Base-by-base conservation (phyloP, 2,329 filamentous ascomycete genomes). In the Monilinia vaccinii-corymbosi region DNA sequence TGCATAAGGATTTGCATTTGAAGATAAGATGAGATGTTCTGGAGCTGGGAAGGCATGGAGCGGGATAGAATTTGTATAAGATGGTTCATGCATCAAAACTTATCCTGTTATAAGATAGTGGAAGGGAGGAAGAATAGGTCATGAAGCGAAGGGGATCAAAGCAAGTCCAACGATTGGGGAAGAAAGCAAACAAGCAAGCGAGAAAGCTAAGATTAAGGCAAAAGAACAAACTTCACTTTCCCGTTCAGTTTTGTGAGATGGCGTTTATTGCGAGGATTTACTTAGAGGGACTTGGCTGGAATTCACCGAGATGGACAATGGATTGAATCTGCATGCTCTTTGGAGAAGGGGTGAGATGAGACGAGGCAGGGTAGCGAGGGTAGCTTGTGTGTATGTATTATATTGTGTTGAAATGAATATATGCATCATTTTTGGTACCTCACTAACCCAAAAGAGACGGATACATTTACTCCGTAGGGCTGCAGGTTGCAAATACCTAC, bases 191-290 rank as follows among this genome's bases (percentile, higher is more conserved):
- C 48, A 44, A n/a, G 18, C n/a, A 45, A 18, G 51, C 40, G 32
- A 18, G 11, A 40, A 52, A 42, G 51, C 51, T 55, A 55, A 21
- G 38, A 55, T 44, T 11, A 42, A 55, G 51, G 51, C 51, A 23
- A 38, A 52, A 44, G 36, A 52, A 16, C 21, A 36, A 38, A 58
- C 47, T 52, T 58, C 56, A 58, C 56, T 58, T 47, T 52, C 48
- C 36, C 44, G 52, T 23, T 58, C 46, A 52, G 28, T 42, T 52
- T 36, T 58, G 47, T 58, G 47, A 51, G 31, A 58, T 58, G 34
- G 47, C 46, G 38, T 38, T 38, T 49, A 42, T 49, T 23, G 55
- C 51, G 51, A 34, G 23, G 45, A n/a, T 40, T 58, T 42, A 18
- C 13, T 55, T 44, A 53, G 51, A 55, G 8, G 38, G 51, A 32